Evolutionary conservation across 192 early-diverging fungal species (phyloP).

Genomic region (Podila epigama): DNA sequence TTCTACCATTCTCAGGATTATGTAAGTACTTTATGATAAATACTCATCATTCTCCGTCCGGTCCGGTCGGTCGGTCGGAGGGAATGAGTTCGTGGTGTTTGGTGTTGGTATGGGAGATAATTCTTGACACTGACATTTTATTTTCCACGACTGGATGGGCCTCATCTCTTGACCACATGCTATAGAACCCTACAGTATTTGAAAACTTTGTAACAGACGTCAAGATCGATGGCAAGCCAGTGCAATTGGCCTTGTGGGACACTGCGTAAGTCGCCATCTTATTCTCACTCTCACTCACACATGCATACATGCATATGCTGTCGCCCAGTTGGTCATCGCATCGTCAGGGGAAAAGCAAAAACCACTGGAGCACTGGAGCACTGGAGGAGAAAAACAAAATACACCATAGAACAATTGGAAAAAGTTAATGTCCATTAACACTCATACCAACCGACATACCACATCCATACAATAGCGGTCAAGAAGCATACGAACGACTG

Average conservation of each 20-base stretch:
- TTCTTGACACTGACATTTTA: no score
- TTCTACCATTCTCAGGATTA: conserved; percentile 22
- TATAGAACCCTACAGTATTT: conserved; percentile 92
- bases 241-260: conserved; percentile 96
- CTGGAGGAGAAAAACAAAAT: no score
- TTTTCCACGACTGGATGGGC: no score
- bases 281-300: neutral
- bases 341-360: no score
- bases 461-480: conserved; percentile 43
- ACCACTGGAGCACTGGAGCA: no score
- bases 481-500: conserved; percentile 79
- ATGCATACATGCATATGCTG: neutral
- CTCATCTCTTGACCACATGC: no score
- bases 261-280: conserved; percentile 67
- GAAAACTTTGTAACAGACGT: conserved; percentile 94
- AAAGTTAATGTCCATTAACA: no score
- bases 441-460: neutral
- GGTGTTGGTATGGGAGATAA: no score
- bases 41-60: neutral
- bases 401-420: no score
- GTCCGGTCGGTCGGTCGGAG: no score
- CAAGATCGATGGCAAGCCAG: conserved; percentile 81
- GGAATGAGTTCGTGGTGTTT: no score
- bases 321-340: neutral
- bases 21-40: conserved; percentile 16